Evolutionary conservation across 2,329 filamentous ascomycete genomes (phyloP).

Genomic region (Fusarium sp.): DNA sequence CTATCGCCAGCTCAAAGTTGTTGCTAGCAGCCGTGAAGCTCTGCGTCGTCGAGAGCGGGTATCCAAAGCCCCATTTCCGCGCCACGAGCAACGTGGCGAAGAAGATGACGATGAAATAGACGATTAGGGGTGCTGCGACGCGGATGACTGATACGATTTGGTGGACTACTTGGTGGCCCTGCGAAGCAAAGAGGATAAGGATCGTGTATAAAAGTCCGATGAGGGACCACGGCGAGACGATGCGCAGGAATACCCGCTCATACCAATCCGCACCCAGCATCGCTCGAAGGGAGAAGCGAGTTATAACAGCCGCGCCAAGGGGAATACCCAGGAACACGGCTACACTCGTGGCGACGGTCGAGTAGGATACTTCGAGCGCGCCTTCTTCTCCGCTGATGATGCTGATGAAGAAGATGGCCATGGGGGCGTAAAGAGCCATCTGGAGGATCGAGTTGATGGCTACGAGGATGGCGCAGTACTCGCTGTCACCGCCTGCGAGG

Average conservation of each 20-base stretch:
- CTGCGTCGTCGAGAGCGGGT: conserved; percentile 78
- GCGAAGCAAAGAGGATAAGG: conserved; percentile 84
- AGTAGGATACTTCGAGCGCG: conserved; percentile 64
- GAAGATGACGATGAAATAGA: conserved; percentile 86
- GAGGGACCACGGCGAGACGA: conserved; percentile 78
- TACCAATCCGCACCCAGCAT: conserved; percentile 72
- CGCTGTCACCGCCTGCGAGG: conserved; percentile 77
- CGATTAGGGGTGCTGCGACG: conserved; percentile 82
- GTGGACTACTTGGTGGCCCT: conserved; percentile 80
- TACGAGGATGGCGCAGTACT: conserved; percentile 87
- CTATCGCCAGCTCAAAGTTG: conserved; percentile 93
- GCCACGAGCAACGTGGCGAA: conserved; percentile 73
- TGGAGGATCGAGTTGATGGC: conserved; percentile 81
- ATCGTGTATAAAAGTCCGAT: conserved; percentile 91
- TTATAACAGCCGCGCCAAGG: conserved; percentile 82
- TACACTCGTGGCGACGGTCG: conserved; percentile 80
- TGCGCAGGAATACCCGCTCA: conserved; percentile 75
- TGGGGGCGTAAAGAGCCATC: conserved; percentile 78
- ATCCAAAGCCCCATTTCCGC: conserved; percentile 77
- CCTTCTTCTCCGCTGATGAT: conserved; percentile 68
- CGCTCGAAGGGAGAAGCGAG: conserved; percentile 71
- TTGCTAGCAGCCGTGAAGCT: conserved; percentile 93
- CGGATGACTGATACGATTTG: conserved; percentile 87
- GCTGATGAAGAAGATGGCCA: conserved; percentile 77
- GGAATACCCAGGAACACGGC: conserved; percentile 89